These are phyloP conservation scores for Neurospora sp. DNA, from an alignment of 495 filamentous ascomycete species.

Conservation along the genomic window DNA sequence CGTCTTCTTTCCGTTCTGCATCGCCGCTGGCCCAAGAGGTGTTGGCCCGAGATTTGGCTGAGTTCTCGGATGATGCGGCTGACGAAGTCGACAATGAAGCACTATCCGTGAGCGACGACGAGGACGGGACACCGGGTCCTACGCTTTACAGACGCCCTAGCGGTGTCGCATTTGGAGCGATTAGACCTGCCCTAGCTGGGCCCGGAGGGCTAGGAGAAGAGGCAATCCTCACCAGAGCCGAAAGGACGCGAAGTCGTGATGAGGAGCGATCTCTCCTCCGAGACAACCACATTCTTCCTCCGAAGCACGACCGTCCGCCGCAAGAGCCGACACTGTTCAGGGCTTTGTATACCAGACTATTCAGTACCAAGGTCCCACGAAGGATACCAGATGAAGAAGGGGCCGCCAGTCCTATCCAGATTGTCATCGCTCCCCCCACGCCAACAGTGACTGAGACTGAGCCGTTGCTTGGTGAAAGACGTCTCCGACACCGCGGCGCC, in stretches of 20 bases:
- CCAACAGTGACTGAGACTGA: constrained; percentile 26
- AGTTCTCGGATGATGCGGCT: constrained; percentile 45
- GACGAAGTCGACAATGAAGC: constrained; percentile 31
- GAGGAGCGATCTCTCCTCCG: constrained; percentile 67
- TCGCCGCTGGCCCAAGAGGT: constrained; percentile 59
- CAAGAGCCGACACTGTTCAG: constrained; percentile 11
- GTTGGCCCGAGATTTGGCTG: constrained; percentile 60
- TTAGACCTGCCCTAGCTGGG: constrained; percentile 27
- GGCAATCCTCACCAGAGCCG: constrained; percentile 46
- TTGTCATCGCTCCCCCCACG: constrained; percentile 7
- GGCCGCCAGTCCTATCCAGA: constrained; percentile 9
- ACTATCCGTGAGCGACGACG: constrained; percentile 12
- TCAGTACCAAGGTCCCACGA: constrained; percentile 36
- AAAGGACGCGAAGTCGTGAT: constrained; percentile 52
- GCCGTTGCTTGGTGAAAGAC: constrained; percentile 21
- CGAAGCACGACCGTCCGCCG: constrained; percentile 40
- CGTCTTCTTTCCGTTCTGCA: constrained; percentile 38
- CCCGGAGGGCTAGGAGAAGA: constrained; percentile 20
- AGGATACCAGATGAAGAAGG: constrained; percentile 22
- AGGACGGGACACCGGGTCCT: constrained; percentile 41
- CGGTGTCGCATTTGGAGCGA: constrained; percentile 52
- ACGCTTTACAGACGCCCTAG: constrained; percentile 65
- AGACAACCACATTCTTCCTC: constrained; percentile 66
- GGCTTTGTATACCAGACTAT: constrained; percentile 30
- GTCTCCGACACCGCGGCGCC: neutral